These are phyloP conservation scores for Yarrowia divulgata DNA, from an alignment of 805 yeast species.

Conservation along the genomic window DNA sequence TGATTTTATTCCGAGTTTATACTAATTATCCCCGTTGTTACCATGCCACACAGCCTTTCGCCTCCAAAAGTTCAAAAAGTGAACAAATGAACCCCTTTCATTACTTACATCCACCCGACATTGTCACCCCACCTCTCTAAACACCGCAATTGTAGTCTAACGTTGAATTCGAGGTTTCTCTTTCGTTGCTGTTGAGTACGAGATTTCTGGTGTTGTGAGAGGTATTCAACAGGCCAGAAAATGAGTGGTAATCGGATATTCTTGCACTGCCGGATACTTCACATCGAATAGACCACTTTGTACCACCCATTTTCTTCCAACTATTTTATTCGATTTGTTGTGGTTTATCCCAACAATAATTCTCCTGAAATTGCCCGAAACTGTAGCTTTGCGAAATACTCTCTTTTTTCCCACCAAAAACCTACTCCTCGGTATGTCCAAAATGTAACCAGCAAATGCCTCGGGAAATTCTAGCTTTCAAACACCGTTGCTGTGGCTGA, in stretches of 20 bases:
- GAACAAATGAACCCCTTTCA: background rate
- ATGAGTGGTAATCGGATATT: too few species aligned
- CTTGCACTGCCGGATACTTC: too few species aligned
- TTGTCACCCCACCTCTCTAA: background rate
- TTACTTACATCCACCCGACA: background rate
- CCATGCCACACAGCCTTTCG: background rate
- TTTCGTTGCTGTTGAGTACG: too few species aligned
- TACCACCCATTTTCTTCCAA: too few species aligned
- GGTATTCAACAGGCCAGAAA: too few species aligned
- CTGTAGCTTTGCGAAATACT: too few species aligned
- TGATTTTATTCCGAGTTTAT: background rate
- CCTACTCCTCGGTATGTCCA: conserved; percentile 2
- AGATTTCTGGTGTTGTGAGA: too few species aligned
- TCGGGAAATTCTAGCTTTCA: conserved; percentile 19
- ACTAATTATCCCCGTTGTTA: background rate
- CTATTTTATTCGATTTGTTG: too few species aligned
- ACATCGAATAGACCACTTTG: too few species aligned
- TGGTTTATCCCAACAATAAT: too few species aligned
- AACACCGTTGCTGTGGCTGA: conserved; percentile 35
- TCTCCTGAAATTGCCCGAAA: too few species aligned
- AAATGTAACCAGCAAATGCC: conserved; percentile 21
- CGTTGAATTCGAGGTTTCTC: background rate
- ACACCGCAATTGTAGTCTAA: background rate
- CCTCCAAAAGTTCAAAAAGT: background rate
- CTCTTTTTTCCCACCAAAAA: too few species aligned